Base-by-base conservation (phyloP, 208 protist species). In the Crithidia expoeki region DNA sequence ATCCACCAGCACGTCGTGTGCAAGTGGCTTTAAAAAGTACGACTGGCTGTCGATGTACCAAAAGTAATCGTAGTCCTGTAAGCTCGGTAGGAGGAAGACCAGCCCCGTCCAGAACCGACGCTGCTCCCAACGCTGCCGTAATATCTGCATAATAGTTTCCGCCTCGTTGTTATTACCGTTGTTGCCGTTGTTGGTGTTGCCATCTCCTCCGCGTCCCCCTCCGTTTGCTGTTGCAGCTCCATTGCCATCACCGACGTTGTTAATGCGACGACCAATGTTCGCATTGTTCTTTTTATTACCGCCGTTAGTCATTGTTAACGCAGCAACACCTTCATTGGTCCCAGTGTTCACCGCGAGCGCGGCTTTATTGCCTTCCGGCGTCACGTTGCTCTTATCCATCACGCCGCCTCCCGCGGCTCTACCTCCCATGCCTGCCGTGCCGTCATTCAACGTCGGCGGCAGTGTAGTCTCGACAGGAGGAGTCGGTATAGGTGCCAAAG, bases 21-120 rank as follows among this genome's bases (percentile, higher is more conserved):
- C 42, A 9, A 82, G 36, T 40, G 64, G 63, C 53, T 65, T 71
- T 2, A 70, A 73, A 5, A 86, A 62, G 33, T 60, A 49, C 0
- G 81, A 84, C 65, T 79, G 67, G 21, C 67, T 76, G 56, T 86
- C 81, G 56, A 86, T 66, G 36, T 80, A 72, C 80, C 80, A 85
- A 58, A 84, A 90, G 55, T 75, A 78, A 32, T 86, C 81, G 68
- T 90, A 90, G 5, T 38, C 12, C 32, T 78, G 27, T 36, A 90
- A 27, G 16, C 73, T 78, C 27, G 80, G 63, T 14, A 90, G 67
- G 7, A 74, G 66, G 72, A 74, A 82, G 36, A 86, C 74, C 3
- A 56, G 73, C 52, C 79, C 83, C 44, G 67, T 76, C 65, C 67
- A 79, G 44, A 86, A 72, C 10, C 84, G 81, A 32, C 82, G 74